A percentile compares a stretch with the other conserved stretches of the same genome.
Evolutionary conservation across 2,329 filamentous ascomycete genomes (phyloP).

Genomic region (Trichophyton equinum): DNA sequence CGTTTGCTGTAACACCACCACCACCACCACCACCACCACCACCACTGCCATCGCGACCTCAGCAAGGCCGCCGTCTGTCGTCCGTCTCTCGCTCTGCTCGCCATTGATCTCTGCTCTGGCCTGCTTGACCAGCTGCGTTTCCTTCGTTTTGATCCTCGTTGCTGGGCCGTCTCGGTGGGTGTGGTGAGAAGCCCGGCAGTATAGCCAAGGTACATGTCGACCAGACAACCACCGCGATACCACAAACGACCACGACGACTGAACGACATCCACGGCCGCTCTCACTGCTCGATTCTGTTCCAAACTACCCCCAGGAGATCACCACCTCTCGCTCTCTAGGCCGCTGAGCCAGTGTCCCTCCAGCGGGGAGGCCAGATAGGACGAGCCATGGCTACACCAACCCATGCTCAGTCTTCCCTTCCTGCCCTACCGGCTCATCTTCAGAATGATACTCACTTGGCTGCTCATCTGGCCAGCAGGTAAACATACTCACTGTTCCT

Average conservation of each 20-base stretch:
- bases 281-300: neutral
- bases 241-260: neutral
- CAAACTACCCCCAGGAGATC: neutral
- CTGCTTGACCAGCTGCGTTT: neutral
- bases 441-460: constrained; percentile 41
- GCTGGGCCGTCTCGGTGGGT: too few species aligned
- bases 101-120: neutral
- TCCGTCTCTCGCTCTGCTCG: neutral
- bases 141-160: neutral
- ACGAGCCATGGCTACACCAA: constrained; percentile 35
- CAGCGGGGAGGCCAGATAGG: neutral
- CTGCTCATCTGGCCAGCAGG: constrained; percentile 40
- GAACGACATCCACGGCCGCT: neutral
- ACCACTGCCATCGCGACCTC: too few species aligned
- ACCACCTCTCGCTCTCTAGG: neutral
- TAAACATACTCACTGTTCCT: constrained; percentile 15
- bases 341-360: neutral
- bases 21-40: too few species aligned
- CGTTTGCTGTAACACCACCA: neutral
- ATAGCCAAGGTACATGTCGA: neutral
- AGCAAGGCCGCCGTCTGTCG: neutral
- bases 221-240: neutral
- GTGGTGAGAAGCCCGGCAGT: neutral
- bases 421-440: constrained; percentile 68
- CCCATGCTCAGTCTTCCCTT: constrained; percentile 70